Conservation (phyloP, 148 eudicot genomes). For the Salicornia ramosissima region DNA sequence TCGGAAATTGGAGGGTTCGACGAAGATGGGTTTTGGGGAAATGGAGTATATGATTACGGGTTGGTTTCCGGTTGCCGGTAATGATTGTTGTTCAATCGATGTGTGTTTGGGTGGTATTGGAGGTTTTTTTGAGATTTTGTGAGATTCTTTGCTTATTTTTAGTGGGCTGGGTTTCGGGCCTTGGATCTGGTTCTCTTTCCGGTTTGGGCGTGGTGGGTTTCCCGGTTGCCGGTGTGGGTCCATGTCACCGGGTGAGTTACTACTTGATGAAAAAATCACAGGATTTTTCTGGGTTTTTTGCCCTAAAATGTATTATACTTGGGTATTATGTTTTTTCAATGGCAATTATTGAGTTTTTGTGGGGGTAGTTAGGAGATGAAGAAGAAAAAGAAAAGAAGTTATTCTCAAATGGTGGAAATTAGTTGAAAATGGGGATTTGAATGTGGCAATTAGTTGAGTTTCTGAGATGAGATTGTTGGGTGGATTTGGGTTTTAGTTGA, state of each 20-base stretch:
- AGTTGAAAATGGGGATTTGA: too few species aligned
- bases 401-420: too few species aligned
- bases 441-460: too few species aligned
- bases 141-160: slow-evolving; percentile 53
- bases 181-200: slow-evolving; percentile 40
- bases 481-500: too few species aligned
- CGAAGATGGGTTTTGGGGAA: slow-evolving; percentile 64
- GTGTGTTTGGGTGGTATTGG: slow-evolving; percentile 35
- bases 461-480: too few species aligned
- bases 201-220: slow-evolving; percentile 16
- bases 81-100: slow-evolving; percentile 3
- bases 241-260: slow-evolving; percentile 4
- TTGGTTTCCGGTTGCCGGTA: slow-evolving; percentile 22
- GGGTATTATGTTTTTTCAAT: too few species aligned
- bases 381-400: too few species aligned
- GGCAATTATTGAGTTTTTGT: too few species aligned
- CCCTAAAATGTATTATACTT: too few species aligned
- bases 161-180: slow-evolving; percentile 76
- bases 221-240: slow-evolving; percentile 17
- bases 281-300: too few species aligned
- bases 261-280: background rate
- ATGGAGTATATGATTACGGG: slow-evolving; percentile 73
- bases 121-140: slow-evolving; percentile 50
- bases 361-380: too few species aligned
- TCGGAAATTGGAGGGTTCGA: slow-evolving; percentile 55